A percentile compares a stretch with the other conserved stretches of the same genome.
These are phyloP conservation scores for Lipomyces orientalis DNA, from an alignment of 805 yeast species.

Conservation along the genomic window DNA sequence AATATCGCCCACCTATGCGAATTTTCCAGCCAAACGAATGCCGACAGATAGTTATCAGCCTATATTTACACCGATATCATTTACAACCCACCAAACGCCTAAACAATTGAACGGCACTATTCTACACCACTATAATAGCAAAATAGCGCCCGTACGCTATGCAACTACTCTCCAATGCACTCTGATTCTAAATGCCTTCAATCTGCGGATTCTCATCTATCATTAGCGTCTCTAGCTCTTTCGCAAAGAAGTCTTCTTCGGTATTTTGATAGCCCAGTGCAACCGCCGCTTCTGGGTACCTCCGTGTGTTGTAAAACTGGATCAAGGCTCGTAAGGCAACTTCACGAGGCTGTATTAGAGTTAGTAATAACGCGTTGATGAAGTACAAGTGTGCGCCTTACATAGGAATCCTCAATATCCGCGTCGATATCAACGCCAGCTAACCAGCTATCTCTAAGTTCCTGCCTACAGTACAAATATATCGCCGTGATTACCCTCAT, in stretches of 20 bases:
- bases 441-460: constrained; percentile 85
- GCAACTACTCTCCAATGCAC: not conserved
- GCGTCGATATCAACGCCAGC: constrained; percentile 78
- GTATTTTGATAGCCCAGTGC: constrained; percentile 59
- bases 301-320: constrained; percentile 73
- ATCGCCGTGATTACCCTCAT: constrained; percentile 93
- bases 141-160: not conserved
- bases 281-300: constrained; percentile 59
- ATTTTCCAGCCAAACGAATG: not conserved
- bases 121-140: not conserved
- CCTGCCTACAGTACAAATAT: constrained; percentile 73
- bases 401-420: constrained; percentile 59
- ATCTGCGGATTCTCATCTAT: not conserved
- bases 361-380: not conserved
- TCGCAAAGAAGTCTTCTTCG: constrained; percentile 49
- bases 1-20: too few species aligned
- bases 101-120: not conserved
- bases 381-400: not conserved
- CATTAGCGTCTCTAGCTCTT: constrained; percentile 40
- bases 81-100: not conserved
- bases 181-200: not conserved
- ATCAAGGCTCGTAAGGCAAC: constrained; percentile 77
- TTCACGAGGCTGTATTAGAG: constrained; percentile 69
- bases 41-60: not conserved
- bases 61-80: not conserved